Evolutionary conservation across 495 filamentous ascomycete species (phyloP), one percentile per base, ranked within the genome.

Genomic region (Neurospora cerealis): DNA sequence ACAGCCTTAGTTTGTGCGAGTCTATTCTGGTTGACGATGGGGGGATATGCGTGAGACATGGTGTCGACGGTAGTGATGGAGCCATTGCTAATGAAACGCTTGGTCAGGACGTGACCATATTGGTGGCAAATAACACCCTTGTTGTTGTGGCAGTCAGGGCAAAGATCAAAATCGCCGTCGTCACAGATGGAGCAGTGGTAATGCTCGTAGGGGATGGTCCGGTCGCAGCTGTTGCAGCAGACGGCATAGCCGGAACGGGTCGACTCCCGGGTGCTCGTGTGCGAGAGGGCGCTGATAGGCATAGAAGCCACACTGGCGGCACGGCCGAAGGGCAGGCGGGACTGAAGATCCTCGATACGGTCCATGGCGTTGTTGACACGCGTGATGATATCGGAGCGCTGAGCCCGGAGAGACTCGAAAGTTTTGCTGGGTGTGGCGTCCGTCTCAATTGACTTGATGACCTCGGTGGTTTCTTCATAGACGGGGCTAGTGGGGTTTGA

Each of bases 101-200:
- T 97, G 80, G 98, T 95, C 82, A 99, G 84, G 93, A 93, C 98
- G 85, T 99, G 96, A 71, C 87, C 86, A 17, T 90, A 88, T 62
- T 89, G 89, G 69, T 87, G 88, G 85, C 96, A 99, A 44, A 91
- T 87, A 36, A 90, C 86, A 74, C 94, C 94, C 38, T 84, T 83
- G 66, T 89, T 86, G 42, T 97, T 86, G 46, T 97, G 89, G 80
- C 96, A 99, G 38, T 85, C 80, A 72, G 88, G 87, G 84, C 96
- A 99, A 70, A 99, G 89, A 78, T 99, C 96, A 78, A 93, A 99
- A 81, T 99, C 96, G 38, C 96, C 96, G 71, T 91, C 86, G 75
- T 97, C 93, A 81, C 96, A 99, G 72, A 90, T 92, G 77, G 92
- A 91, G 85, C 96, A 99, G 83, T 99, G 96, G 81, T 93, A 99